These are phyloP conservation scores for Arachnopeziza araneosa DNA, from an alignment of 2,329 filamentous ascomycete genomes.

Conservation along the genomic window DNA sequence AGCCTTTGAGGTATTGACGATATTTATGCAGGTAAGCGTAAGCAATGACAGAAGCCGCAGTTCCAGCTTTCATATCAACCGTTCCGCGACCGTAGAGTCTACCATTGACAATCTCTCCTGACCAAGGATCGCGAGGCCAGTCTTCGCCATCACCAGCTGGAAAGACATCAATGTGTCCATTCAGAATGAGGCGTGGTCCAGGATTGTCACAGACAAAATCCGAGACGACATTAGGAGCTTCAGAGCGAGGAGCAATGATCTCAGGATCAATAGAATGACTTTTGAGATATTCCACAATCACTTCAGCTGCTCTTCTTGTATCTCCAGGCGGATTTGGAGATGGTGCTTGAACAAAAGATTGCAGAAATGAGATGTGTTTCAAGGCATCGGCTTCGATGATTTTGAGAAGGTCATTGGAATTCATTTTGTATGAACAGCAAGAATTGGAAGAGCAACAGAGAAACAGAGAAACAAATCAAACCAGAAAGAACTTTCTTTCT, in stretches of 20 bases:
- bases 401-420: slow-evolving; percentile 4
- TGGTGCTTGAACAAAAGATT: slow-evolving; percentile 31
- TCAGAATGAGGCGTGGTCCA: slow-evolving; percentile 33
- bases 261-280: slow-evolving; percentile 20
- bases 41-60: slow-evolving; percentile 35
- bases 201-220: slow-evolving; percentile 23
- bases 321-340: slow-evolving; percentile 37
- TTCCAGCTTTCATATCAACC: slow-evolving; percentile 41
- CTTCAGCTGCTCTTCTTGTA: slow-evolving; percentile 31
- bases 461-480: background rate
- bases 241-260: slow-evolving; percentile 28
- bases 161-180: slow-evolving; percentile 40
- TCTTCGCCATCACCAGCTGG: slow-evolving; percentile 31
- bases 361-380: slow-evolving; percentile 25
- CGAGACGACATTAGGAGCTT: slow-evolving; percentile 33
- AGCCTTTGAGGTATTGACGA: slow-evolving; percentile 19
- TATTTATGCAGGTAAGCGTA: slow-evolving; percentile 30
- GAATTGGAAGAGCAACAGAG: background rate
- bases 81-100: slow-evolving; percentile 34
- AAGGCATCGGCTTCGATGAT: slow-evolving; percentile 3
- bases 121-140: slow-evolving; percentile 35
- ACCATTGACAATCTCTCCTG: slow-evolving; percentile 31
- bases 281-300: slow-evolving; percentile 29
- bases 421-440: background rate
- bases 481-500: background rate